Evolutionary conservation across 257 asterid species (phyloP).

Genomic region (Solanum lycopersicoides): DNA sequence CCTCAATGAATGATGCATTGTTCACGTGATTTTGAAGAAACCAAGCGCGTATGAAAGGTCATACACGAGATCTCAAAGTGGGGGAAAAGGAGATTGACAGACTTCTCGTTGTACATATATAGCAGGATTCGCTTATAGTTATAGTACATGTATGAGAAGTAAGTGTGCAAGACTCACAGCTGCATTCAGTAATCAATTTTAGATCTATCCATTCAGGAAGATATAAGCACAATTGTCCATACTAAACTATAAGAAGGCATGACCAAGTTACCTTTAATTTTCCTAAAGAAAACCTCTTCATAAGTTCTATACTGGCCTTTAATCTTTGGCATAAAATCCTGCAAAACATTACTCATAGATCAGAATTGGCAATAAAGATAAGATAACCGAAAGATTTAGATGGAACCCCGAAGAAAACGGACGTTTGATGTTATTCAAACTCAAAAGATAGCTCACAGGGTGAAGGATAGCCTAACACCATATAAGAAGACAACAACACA

Average conservation of each 20-base stretch:
- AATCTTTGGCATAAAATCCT: constrained; percentile 71
- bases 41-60: neutral
- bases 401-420: neutral
- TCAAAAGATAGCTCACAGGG: neutral
- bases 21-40: neutral
- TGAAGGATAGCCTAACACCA: neutral
- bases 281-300: constrained; percentile 62
- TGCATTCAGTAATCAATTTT: neutral
- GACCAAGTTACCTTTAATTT: constrained; percentile 45
- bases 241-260: neutral
- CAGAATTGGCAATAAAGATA: neutral
- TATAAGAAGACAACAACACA: neutral
- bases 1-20: neutral
- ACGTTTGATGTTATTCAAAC: neutral
- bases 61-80: neutral
- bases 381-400: neutral
- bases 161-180: neutral
- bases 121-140: neutral
- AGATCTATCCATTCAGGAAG: neutral
- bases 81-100: neutral
- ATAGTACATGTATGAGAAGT: neutral
- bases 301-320: constrained; percentile 45
- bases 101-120: neutral
- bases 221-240: neutral
- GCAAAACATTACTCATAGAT: constrained; percentile 1